A percentile compares a stretch with the other conserved stretches of the same genome.
phyloP scores from a whole-genome alignment of 2,329 filamentous ascomycete species.

The Fusarium metavorans region DNA sequence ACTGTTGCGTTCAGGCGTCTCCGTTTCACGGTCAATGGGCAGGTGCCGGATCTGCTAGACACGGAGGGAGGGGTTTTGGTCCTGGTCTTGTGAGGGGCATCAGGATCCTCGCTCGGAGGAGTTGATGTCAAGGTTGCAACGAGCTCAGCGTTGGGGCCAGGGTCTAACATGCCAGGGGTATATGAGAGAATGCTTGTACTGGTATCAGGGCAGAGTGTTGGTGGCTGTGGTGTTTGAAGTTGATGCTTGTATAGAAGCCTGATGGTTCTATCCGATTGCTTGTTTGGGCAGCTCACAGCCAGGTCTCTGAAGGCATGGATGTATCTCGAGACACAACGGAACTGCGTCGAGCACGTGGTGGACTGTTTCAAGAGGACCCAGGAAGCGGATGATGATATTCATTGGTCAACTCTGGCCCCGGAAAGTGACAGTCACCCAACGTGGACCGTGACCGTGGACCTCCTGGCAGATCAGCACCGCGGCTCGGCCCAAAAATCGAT shows the following conservation, averaged over 20 bases:
- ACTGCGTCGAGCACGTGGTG: slow-evolving; percentile 31
- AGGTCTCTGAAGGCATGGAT: not conserved
- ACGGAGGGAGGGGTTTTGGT: slow-evolving; percentile 19
- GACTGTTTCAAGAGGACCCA: slow-evolving; percentile 29
- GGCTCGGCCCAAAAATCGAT: slow-evolving; percentile 41
- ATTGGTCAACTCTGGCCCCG: slow-evolving; percentile 11
- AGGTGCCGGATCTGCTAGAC: slow-evolving; percentile 16
- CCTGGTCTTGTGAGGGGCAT: slow-evolving; percentile 4
- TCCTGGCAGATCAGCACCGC: slow-evolving; percentile 33
- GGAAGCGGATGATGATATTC: not conserved
- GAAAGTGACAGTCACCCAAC: slow-evolving; percentile 31
- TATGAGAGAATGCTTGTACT: not conserved
- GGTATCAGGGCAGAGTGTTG: slow-evolving; percentile 9
- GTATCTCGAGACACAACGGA: not conserved
- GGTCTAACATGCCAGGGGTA: slow-evolving; percentile 13
- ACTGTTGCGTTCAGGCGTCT: not conserved
- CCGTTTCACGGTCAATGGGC: not conserved
- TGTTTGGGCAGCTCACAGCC: slow-evolving; percentile 14
- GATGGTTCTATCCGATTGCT: slow-evolving; percentile 18
- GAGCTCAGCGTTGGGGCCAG: slow-evolving; percentile 19
- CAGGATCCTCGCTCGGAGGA: slow-evolving; percentile 24
- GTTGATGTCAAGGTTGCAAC: slow-evolving; percentile 28
- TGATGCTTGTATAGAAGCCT: slow-evolving; percentile 12
- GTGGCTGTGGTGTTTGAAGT: slow-evolving; percentile 17
- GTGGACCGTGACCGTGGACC: slow-evolving; percentile 28